Evolutionary conservation across 371 early-diverging fungal genomes (phyloP).

Genomic region (Parasitella parasitica): DNA sequence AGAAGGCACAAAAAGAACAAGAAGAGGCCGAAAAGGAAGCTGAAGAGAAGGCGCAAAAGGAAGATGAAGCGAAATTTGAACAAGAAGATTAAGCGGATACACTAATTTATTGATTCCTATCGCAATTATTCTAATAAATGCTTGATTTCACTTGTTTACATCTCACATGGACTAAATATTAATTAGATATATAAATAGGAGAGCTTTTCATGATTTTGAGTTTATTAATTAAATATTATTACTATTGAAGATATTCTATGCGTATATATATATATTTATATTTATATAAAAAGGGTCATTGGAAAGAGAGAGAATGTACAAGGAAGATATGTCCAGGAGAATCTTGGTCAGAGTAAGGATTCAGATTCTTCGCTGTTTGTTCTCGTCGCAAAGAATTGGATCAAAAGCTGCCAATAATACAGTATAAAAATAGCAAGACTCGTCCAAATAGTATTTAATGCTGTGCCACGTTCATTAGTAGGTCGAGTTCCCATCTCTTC

Average conservation of each 20-base stretch:
- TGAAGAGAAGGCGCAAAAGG: not conserved
- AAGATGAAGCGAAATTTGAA: not conserved
- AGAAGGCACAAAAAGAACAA: not conserved
- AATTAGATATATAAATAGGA: too few relatives aligned
- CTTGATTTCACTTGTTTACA: too few relatives aligned
- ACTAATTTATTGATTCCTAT: too few relatives aligned
- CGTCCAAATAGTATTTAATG: slow-evolving; percentile 1
- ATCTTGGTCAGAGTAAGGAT: not conserved
- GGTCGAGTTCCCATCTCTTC: slow-evolving; percentile 3
- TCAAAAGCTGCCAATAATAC: not conserved
- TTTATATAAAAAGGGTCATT: too few relatives aligned
- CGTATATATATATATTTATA: too few relatives aligned
- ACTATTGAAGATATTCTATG: too few relatives aligned
- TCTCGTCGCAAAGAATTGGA: not conserved
- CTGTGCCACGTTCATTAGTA: not conserved
- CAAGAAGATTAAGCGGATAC: not conserved
- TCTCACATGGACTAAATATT: too few relatives aligned
- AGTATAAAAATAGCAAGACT: not conserved
- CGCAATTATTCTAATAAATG: too few relatives aligned
- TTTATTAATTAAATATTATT: too few relatives aligned
- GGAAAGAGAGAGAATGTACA: not conserved
- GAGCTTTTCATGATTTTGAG: too few relatives aligned
- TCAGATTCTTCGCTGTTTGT: not conserved
- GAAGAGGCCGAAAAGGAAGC: slow-evolving; percentile 1
- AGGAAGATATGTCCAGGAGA: not conserved